Evolutionary conservation across 1,284 basidiomycete genomes (phyloP).

Genomic region (Ceratobasidium theobromae): DNA sequence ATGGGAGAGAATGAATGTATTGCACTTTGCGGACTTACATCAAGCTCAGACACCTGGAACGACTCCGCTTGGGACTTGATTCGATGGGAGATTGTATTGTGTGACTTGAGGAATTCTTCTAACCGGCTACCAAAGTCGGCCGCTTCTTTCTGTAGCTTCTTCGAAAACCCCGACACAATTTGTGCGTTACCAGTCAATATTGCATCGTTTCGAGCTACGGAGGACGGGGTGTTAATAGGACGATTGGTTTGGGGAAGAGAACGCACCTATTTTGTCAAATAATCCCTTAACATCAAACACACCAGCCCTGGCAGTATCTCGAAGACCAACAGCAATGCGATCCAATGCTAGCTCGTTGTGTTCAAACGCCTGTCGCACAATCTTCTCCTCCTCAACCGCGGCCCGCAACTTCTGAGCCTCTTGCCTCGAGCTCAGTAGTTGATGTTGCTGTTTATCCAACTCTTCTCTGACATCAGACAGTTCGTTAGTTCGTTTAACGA

Average conservation of each 20-base stretch:
- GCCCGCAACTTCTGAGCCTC: conserved; percentile 59
- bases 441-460: conserved; percentile 57
- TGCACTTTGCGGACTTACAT: conserved; percentile 38
- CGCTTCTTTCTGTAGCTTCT: conserved; percentile 55
- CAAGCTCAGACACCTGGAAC: conserved; percentile 59
- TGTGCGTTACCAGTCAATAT: conserved; percentile 68
- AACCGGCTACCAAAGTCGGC: conserved; percentile 59
- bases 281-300: conserved; percentile 71
- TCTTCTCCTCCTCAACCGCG: conserved; percentile 72
- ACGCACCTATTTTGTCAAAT: conserved; percentile 81
- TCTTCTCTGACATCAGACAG: conserved; percentile 63
- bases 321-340: conserved; percentile 68
- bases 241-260: neutral
- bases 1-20: conserved; percentile 17
- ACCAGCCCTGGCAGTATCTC: conserved; percentile 65
- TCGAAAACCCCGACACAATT: conserved; percentile 63
- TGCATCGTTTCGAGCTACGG: conserved; percentile 72
- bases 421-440: conserved; percentile 54
- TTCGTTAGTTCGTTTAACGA: conserved; percentile 75
- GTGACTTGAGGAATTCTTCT: conserved; percentile 61
- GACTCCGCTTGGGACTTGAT: conserved; percentile 60
- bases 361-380: conserved; percentile 75
- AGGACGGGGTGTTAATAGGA: neutral
- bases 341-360: conserved; percentile 73
- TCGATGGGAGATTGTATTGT: conserved; percentile 54